Conservation (phyloP, 495 filamentous ascomycete species). For the Penicillium bialowiezense region DNA sequence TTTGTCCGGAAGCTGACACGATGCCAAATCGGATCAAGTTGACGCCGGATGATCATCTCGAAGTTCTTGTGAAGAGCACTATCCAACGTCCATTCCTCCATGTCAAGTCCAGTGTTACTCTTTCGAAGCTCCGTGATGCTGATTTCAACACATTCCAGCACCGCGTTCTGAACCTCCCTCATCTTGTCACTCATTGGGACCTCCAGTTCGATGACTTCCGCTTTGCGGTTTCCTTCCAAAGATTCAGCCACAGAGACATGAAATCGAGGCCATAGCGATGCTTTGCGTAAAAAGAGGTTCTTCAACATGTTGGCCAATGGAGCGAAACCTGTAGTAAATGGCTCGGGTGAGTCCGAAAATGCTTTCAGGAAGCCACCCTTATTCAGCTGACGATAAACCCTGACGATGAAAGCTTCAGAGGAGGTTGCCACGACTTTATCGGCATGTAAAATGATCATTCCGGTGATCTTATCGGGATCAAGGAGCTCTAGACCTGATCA, state of each 20-base stretch:
- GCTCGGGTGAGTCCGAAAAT: constrained; percentile 91
- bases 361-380: constrained; percentile 92
- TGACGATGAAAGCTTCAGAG: constrained; percentile 89
- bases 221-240: constrained; percentile 85
- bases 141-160: constrained; percentile 94
- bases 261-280: constrained; percentile 92
- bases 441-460: constrained; percentile 83
- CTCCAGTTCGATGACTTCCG: constrained; percentile 94
- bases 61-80: constrained; percentile 92
- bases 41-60: constrained; percentile 81
- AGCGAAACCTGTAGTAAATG: constrained; percentile 85
- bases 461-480: constrained; percentile 81
- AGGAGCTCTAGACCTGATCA: constrained; percentile 54
- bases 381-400: constrained; percentile 91
- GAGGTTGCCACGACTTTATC: constrained; percentile 85
- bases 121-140: constrained; percentile 92
- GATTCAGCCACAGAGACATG: constrained; percentile 85
- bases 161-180: constrained; percentile 87
- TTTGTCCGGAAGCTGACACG: constrained; percentile 90
- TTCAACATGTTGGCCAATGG: constrained; percentile 88
- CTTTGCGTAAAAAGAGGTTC: constrained; percentile 86
- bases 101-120: constrained; percentile 80
- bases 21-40: constrained; percentile 96
- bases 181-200: constrained; percentile 96
- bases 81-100: constrained; percentile 97